phyloP scores from a whole-genome alignment of 371 early-diverging fungal species.

The Funneliformis caledonium region DNA sequence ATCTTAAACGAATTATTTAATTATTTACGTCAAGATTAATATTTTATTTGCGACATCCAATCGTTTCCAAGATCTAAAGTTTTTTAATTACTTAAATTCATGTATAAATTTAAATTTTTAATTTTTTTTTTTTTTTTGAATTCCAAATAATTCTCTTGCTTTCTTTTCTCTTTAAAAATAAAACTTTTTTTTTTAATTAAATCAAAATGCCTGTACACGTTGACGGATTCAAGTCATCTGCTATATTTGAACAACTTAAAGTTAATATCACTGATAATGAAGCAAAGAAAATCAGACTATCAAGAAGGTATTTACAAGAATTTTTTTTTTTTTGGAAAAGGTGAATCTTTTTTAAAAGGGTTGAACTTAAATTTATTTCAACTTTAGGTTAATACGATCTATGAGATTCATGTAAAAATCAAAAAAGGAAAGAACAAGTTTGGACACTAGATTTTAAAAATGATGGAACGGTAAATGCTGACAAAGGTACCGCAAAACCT shows the following conservation, averaged over 20 bases:
- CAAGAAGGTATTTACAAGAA: slow-evolving; percentile 28
- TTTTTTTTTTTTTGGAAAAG: not conserved
- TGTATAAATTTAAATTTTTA: too few species aligned
- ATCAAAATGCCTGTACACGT: slow-evolving; percentile 35
- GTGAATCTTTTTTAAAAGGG: too few species aligned
- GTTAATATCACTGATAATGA: slow-evolving; percentile 9
- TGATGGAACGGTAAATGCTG: slow-evolving; percentile 60
- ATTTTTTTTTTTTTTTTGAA: too few species aligned
- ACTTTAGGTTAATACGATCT: slow-evolving; percentile 76
- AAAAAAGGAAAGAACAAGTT: slow-evolving; percentile 66
- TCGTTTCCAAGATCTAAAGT: too few species aligned
- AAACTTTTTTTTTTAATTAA: not conserved
- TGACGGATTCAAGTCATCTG: slow-evolving; percentile 32
- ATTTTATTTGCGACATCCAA: too few species aligned
- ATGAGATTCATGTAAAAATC: slow-evolving; percentile 82
- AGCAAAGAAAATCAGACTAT: slow-evolving; percentile 5
- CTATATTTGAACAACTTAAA: slow-evolving; percentile 31
- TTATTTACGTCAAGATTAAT: too few species aligned
- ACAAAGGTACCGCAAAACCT: slow-evolving; percentile 69
- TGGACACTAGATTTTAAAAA: slow-evolving; percentile 83
- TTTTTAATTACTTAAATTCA: too few species aligned
- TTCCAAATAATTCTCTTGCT: too few species aligned
- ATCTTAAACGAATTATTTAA: too few species aligned
- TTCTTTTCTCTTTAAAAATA: too few species aligned
- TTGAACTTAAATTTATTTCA: not conserved